Conservation (phyloP, 768 basidiomycete genomes). For the Leccinum subgranulosum region DNA sequence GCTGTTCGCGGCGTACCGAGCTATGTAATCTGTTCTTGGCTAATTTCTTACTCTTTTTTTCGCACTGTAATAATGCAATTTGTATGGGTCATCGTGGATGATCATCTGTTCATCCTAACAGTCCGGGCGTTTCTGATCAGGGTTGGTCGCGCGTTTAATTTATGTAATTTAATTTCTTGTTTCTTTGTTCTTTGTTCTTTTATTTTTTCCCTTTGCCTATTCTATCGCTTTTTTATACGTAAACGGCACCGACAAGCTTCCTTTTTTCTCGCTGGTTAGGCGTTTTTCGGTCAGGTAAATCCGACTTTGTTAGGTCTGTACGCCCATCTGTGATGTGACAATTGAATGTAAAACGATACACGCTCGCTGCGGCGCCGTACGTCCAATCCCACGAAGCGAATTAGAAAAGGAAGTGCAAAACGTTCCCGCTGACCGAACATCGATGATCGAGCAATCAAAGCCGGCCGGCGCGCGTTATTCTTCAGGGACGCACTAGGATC, state of each 20-base stretch:
- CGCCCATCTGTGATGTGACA: too few species aligned
- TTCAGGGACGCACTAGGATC: not conserved
- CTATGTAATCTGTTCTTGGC: not conserved
- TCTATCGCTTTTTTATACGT: not conserved
- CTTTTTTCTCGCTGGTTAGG: not conserved
- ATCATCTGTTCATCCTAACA: constrained; percentile 8
- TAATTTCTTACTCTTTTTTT: not conserved
- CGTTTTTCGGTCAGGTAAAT: not conserved
- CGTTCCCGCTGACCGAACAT: not conserved
- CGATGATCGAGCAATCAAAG: not conserved
- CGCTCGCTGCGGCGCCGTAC: not conserved
- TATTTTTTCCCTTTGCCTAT: not conserved
- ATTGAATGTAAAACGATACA: not conserved
- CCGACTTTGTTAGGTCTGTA: not conserved
- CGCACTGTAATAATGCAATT: not conserved
- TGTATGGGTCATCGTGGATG: not conserved
- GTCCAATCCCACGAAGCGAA: not conserved
- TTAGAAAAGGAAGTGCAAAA: not conserved
- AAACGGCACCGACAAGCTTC: not conserved
- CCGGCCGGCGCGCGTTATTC: not conserved
- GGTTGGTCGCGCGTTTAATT: not conserved
- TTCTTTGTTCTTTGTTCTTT: not conserved
- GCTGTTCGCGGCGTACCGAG: not conserved
- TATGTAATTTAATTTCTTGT: not conserved
- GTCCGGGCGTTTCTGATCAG: not conserved